Evolutionary conservation across 1,284 basidiomycete species (phyloP).

Genomic region (Leccinum fuscescens): DNA sequence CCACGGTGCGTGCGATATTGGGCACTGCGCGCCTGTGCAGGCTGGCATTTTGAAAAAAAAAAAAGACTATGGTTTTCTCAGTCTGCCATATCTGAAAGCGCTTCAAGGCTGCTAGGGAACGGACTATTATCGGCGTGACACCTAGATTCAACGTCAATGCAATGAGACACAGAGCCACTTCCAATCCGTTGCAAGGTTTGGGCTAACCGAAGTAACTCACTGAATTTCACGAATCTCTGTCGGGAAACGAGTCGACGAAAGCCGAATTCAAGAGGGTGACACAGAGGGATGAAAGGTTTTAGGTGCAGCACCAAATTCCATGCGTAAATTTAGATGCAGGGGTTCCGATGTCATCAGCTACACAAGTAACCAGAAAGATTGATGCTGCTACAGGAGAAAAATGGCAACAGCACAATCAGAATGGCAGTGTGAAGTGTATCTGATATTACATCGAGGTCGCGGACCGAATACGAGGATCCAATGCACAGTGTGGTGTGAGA

Average conservation of each 20-base stretch:
- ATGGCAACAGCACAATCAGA: not conserved
- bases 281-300: not conserved
- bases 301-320: not conserved
- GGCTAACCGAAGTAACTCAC: not conserved
- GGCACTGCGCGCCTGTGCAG: not conserved
- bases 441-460: not conserved
- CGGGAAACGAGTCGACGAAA: no score
- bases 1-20: not conserved
- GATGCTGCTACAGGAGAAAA: not conserved
- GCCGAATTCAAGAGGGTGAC: no score
- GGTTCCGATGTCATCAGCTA: not conserved
- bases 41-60: not conserved
- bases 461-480: not conserved
- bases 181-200: not conserved
- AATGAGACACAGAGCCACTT: not conserved
- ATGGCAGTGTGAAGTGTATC: conserved; percentile 1
- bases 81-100: not conserved
- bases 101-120: not conserved
- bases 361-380: not conserved
- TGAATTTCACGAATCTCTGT: not conserved
- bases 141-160: not conserved
- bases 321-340: not conserved
- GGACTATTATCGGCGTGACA: not conserved
- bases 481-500: not conserved
- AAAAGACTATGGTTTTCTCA: not conserved